Base-by-base conservation (phyloP, 2,329 filamentous ascomycete genomes). In the Xylariaceae sp. region DNA sequence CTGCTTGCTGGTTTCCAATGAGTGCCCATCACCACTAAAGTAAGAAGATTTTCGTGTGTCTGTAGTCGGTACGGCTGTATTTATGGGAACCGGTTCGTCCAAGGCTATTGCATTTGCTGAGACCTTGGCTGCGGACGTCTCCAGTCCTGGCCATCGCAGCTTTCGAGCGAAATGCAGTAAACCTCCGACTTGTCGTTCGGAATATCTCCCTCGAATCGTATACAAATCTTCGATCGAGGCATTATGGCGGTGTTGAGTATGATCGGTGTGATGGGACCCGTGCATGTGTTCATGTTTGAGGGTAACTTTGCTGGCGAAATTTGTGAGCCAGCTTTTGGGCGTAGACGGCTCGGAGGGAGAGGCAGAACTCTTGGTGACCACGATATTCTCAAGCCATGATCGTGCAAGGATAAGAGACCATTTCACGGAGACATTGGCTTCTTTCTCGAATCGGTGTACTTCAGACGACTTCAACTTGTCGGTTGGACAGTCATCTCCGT, bases 331-430 rank as follows among this genome's bases (percentile, higher is more conserved):
- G 34, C 74, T 63, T 38, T 61, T 57, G 57, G 59, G 61, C 45
- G 52, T 49, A 54, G 60, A 49, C 53, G 62, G 41, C 58, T 64
- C 56, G 61, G 67, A 49, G 55, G 66, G 41, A 57, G 42, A 54
- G 14, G 60, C 54, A 39, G 71, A 66, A 21, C 69, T 64, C 52
- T 71, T 76, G 41, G 74, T 70, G 20, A 86, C 68, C 7, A 75
- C 73, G 22, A 86, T 82, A 48, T 86, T 85, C 50, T 85, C 79
- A n/a, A 86, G 71, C 82, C 82, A 86, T 35, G 74, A 73, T 21
- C 80, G 72, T 14, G 82, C 82, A 23, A 86, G 69, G 33, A 84
- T 68, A 32, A 86, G 65, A 4, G 82, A 84, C 82, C 82, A 86
- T 56, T 78, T 82, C 17, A 85, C 79, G n/a, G 77, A 76, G 11